phyloP scores from a whole-genome alignment of 306 rosid genomes.

The Cajanus cajan region DNA sequence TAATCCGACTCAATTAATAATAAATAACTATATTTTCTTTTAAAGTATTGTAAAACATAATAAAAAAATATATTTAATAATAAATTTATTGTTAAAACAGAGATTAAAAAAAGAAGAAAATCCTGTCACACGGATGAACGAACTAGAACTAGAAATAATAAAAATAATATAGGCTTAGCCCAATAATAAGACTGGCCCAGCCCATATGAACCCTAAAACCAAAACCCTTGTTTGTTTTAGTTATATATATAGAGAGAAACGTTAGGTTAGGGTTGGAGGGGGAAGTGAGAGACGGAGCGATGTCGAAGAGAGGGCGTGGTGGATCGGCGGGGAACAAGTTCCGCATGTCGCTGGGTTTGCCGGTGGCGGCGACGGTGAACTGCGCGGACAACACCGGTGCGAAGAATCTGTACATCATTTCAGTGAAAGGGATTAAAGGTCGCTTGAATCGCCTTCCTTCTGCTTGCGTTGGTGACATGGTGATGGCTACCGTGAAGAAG shows the following conservation, averaged over 20 bases:
- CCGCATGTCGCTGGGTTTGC: slow-evolving; percentile 92
- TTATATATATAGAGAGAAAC: background rate
- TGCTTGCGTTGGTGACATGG: slow-evolving; percentile 96
- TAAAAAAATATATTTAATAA: too few relatives aligned
- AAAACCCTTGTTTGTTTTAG: background rate
- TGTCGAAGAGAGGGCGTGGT: slow-evolving; percentile 55
- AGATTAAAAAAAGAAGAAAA: too few relatives aligned
- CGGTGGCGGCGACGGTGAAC: slow-evolving; percentile 95
- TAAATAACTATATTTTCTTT: too few relatives aligned
- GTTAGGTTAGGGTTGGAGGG: background rate
- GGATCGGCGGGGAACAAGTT: slow-evolving; percentile 94
- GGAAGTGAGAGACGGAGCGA: background rate
- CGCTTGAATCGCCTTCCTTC: slow-evolving; percentile 82
- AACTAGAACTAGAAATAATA: too few relatives aligned
- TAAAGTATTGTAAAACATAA: too few relatives aligned
- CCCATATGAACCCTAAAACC: slow-evolving; percentile 4
- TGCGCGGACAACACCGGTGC: slow-evolving; percentile 94
- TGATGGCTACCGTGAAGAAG: slow-evolving; percentile 94
- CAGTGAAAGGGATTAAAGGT: slow-evolving; percentile 93
- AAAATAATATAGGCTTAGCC: background rate
- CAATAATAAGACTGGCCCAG: background rate
- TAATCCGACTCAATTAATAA: too few relatives aligned
- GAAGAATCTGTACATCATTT: slow-evolving; percentile 84
- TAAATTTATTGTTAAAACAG: too few relatives aligned
- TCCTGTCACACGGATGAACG: too few relatives aligned